These are phyloP conservation scores for Termitomyces sp. DNA, from an alignment of 768 basidiomycete genomes.

Conservation along the genomic window DNA sequence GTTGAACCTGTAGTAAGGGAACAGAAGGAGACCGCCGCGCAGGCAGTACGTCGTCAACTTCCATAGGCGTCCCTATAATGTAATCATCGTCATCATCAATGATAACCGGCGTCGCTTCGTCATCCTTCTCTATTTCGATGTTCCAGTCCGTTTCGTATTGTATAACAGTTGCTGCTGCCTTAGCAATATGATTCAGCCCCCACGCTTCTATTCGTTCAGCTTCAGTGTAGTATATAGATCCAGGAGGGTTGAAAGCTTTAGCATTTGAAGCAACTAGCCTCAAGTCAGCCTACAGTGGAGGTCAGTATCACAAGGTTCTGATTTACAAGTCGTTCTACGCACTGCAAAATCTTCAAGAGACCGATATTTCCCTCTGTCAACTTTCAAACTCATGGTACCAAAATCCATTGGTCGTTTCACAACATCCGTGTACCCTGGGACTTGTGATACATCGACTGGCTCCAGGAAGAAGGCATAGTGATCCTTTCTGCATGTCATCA, in stretches of 20 bases:
- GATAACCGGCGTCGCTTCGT: constrained; percentile 33
- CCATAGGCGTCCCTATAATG: constrained; percentile 33
- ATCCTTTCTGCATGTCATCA: constrained; percentile 51
- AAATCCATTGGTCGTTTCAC: constrained; percentile 91
- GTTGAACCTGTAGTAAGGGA: constrained; percentile 32
- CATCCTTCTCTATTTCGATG: constrained; percentile 71
- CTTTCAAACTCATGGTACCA: constrained; percentile 78
- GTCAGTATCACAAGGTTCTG: constrained; percentile 3
- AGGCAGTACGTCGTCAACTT: constrained; percentile 33
- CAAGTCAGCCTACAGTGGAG: constrained; percentile 50
- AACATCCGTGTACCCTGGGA: constrained; percentile 59
- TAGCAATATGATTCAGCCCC: constrained; percentile 69
- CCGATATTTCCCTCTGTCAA: constrained; percentile 69
- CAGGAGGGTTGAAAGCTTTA: constrained; percentile 71
- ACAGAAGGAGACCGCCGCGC: constrained; percentile 43
- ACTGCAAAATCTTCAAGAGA: constrained; percentile 79
- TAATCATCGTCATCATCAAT: constrained; percentile 36
- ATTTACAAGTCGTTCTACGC: constrained; percentile 19
- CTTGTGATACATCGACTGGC: constrained; percentile 57
- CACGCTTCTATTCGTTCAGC: constrained; percentile 66
- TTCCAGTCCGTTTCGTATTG: constrained; percentile 85
- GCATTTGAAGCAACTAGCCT: constrained; percentile 70
- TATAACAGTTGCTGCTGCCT: constrained; percentile 67
- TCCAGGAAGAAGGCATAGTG: constrained; percentile 79
- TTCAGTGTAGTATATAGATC: constrained; percentile 67